Evolutionary conservation across 116 monocot species (phyloP), one percentile per base, ranked within the genome.

Genomic region (Posidonia oceanica): DNA sequence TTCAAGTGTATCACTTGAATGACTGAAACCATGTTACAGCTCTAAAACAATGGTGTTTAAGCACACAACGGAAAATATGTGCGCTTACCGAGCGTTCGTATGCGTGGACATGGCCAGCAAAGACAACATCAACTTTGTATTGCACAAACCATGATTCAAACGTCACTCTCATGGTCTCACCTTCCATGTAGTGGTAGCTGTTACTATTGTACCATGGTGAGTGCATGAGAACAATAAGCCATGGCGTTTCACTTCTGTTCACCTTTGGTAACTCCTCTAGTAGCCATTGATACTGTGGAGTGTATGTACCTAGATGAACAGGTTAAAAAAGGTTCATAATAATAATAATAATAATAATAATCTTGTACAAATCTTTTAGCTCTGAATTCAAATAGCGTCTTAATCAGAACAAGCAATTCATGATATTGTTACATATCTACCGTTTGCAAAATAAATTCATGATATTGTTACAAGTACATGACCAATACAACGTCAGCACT

Each of bases 171-270:
- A 87, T 87, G 51, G 79, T 73, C 71, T 87, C 87, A 4, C 83
- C 87, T 64, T 87, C 87, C 84, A 87, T 87, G 66, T 81, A 87
- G 39, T 87, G 87, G 41, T 84, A 81, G 61, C 74, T 79, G 74
- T 87, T 74, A 63, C 87, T 87, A 68, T 87, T 84, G 58, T 87
- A 87, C 84, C 78, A 87, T 42, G 87, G 87, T 7, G 87, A 79
- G 61, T 87, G 87, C 87, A 84, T 79, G 56, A 87, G 76, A 59
- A 87, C 77, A 56, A 87, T 66, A 17, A 74, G 65, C 74, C 74
- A 74, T 22, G 74, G 74, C 39, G 74, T 74, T 39, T 65, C 65
- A 36, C 66, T 74, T 39, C 74, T 64, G 42, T 74, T 74, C 38
- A 74, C 74, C 53, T 75, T 83, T 4, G 68, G 71, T 11, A 90